Base-by-base conservation (phyloP, 2,329 filamentous ascomycete genomes). In the Paraphoma sp. region DNA sequence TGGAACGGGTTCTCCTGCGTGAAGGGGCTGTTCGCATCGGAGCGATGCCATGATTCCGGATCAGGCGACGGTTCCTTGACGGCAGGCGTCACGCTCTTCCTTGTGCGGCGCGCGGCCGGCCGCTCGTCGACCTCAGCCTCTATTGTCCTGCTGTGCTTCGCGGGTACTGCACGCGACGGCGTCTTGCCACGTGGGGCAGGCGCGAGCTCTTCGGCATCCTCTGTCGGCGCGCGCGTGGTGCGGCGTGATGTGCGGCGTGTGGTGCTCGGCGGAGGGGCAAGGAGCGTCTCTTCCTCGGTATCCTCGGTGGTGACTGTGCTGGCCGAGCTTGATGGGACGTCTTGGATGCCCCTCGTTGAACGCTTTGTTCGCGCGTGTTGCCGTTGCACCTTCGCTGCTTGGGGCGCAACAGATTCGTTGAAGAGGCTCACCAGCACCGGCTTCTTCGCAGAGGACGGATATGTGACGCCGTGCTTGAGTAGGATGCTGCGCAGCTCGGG, bases 1-100 rank as follows among this genome's bases (percentile, higher is more conserved):
- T 98, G 94, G 73, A 98, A 98, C 0, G 94, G 93, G 69, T 98
- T 98, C 51, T 97, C 92, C 65, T 89, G 85, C 1, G 90, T 92
- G 76, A 98, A 98, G 31, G 90, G 89, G 68, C 84, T 89, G 33
- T 85, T 84, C 6, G 84, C 82, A 8, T 68, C 71, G 28, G 70
- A 60, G n/a, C 65, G 66, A 53, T 71, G 69, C 67, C 74, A 77
- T 50, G 80, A 76, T 48, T 84, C 82, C 56, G 90, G 87, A 11
- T 79, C 76, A 2, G 72, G 69, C 16, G 77, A 74, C 43, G 82
- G 79, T 9, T 78, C 69, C 60, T 83, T 84, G 16, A 80, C 60
- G 16, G 66, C 73, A 6, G 78, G 71, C 5, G 76, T 71, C 10
- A 72, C 71, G 40, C 73, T 79, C 63, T 73, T 74, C 41, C 74